A percentile compares a stretch with the other conserved stretches of the same genome.
These are phyloP conservation scores for Macadamia integrifolia DNA, from an alignment of 164 flowering plant genomes.

Conservation along the genomic window DNA sequence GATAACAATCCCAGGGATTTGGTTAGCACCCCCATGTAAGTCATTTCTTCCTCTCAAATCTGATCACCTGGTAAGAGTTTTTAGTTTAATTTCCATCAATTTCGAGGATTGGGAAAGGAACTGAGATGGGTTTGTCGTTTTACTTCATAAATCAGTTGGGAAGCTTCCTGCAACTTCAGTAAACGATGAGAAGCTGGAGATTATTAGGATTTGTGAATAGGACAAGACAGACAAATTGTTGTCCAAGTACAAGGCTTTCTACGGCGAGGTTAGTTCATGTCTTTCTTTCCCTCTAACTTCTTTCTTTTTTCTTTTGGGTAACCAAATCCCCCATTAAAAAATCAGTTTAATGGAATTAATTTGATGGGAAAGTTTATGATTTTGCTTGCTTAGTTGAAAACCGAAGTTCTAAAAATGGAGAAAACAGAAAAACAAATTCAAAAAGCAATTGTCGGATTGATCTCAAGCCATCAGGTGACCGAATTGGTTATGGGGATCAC, in stretches of 20 bases:
- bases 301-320: no score
- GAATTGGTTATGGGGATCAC: constrained; percentile 58
- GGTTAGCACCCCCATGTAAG: constrained; percentile 42
- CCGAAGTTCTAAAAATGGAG: constrained; percentile 39
- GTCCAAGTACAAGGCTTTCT: constrained; percentile 36
- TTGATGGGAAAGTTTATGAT: background rate
- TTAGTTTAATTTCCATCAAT: background rate
- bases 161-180: constrained; percentile 60
- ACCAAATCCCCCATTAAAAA: no score
- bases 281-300: background rate
- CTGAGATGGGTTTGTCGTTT: background rate
- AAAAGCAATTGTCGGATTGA: constrained; percentile 35
- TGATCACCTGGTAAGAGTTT: background rate
- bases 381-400: constrained; percentile 34
- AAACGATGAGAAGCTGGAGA: constrained; percentile 44
- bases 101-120: background rate
- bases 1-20: constrained; percentile 22
- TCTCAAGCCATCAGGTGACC: constrained; percentile 37
- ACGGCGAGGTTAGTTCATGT: constrained; percentile 47
- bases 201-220: constrained; percentile 36
- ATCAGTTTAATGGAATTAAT: no score
- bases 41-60: background rate
- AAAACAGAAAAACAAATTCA: constrained; percentile 45
- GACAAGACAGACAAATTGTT: constrained; percentile 39
- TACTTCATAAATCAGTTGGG: constrained; percentile 37